Evolutionary conservation across 208 protist genomes (phyloP), one percentile per base, ranked within the genome.

Genomic region (Leishmania major): DNA sequence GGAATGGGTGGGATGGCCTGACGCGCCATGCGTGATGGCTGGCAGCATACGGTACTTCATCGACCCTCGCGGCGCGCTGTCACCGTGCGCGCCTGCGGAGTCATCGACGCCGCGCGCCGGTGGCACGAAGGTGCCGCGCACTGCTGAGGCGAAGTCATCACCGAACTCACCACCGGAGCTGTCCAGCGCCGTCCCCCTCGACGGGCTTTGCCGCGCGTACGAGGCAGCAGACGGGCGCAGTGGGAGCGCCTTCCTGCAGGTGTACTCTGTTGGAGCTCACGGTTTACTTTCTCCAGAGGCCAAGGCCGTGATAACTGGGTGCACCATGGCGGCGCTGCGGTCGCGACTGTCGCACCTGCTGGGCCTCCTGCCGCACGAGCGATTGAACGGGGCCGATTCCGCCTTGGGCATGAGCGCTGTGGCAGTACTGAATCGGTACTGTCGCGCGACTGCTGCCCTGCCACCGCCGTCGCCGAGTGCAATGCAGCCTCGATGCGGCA

Each of bases 1-100:
- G 83, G 69, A 79, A 49, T 91, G 88, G 88, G 66, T 6, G 31
- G 79, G 66, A 22, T 88, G 79, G 78, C 81, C 74, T 66, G 10
- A 37, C 37, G 35, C 59, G 28, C 49, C 67, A 31, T 51, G 45
- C 43, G 81, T 83, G 37, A 5, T 64, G 28, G 47, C 37, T 45
- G 77, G 77, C 37, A 55, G 60, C 59, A 53, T 19, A 25, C 59
- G 22, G 22, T 28, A 51, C 43, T 13, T 11, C 43, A 71, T 79
- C 22, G 6, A 35, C 59, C 3, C 11, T 5, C 37, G 53, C 35
- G 59, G 75, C 40, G 11, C 53, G 3, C 59, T 47, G 8, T 28
- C 59, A 13, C 60, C 49, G 3, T 28, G 43, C 51, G 4, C 47
- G 3, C 51, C 19, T 37, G 19, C 31, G 53, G 35, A 35, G 15